Evolutionary conservation across 495 filamentous ascomycete species (phyloP).

Genomic region (Penicillium bialowiezense): DNA sequence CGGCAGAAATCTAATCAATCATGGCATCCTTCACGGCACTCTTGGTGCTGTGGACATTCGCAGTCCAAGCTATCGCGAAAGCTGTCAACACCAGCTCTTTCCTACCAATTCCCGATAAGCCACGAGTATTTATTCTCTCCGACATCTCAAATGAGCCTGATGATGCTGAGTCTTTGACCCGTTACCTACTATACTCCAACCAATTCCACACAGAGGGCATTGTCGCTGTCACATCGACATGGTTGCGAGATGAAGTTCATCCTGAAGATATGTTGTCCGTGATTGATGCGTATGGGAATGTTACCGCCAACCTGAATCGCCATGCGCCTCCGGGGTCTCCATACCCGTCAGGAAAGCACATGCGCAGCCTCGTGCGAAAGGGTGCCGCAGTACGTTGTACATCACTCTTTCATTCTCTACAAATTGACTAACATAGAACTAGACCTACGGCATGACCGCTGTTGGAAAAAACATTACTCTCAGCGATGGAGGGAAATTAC

Average conservation of each 20-base stretch:
- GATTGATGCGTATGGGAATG: constrained; percentile 30
- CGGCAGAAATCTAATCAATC: not conserved
- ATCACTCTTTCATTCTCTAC: no score
- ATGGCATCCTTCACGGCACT: constrained; percentile 2
- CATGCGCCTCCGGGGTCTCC: constrained; percentile 30
- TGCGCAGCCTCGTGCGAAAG: constrained; percentile 25
- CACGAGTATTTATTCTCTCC: constrained; percentile 36
- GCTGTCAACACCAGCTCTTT: constrained; percentile 6
- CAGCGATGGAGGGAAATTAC: constrained; percentile 37
- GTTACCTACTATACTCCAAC: constrained; percentile 37
- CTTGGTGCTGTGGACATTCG: constrained; percentile 8
- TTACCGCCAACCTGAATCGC: constrained; percentile 30
- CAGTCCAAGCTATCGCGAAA: constrained; percentile 4
- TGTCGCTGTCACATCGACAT: constrained; percentile 33
- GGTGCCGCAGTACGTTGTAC: constrained; percentile 17
- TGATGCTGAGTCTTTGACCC: constrained; percentile 32
- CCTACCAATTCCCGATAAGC: constrained; percentile 9
- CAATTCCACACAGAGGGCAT: constrained; percentile 37
- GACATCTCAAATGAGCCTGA: constrained; percentile 42
- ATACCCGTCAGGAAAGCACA: constrained; percentile 29
- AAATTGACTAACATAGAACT: not conserved
- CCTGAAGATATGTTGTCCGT: constrained; percentile 32
- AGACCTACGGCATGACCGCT: constrained; percentile 34
- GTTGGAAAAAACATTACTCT: constrained; percentile 26
- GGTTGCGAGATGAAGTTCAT: constrained; percentile 24